Evolutionary conservation across 352 stramenopile genomes (phyloP).

Genomic region (Pelagophyceae sp.): DNA sequence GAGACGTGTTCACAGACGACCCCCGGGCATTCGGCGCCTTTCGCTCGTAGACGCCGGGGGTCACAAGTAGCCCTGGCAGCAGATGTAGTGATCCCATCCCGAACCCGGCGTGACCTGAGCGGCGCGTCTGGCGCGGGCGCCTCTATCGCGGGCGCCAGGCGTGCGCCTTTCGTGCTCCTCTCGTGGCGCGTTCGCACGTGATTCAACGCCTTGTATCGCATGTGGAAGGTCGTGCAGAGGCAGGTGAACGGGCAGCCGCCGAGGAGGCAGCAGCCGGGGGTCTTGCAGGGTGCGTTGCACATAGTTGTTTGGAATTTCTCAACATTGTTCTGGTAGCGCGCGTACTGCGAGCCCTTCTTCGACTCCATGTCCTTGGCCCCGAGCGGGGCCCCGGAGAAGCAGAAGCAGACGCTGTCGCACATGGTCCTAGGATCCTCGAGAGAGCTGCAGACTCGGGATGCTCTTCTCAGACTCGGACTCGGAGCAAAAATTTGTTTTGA

Average conservation of each 20-base stretch:
- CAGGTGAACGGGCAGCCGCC: slow-evolving; percentile 62
- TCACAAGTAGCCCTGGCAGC: slow-evolving; percentile 84
- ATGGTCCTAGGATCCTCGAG: too few relatives aligned
- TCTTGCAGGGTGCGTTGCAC: slow-evolving; percentile 62
- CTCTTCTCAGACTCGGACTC: too few relatives aligned
- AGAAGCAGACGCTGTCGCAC: slow-evolving; percentile 28
- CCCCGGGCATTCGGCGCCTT: too few relatives aligned
- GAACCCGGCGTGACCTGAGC: slow-evolving; percentile 38
- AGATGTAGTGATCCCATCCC: slow-evolving; percentile 81
- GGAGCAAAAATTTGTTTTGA: too few relatives aligned
- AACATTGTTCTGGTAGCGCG: slow-evolving; percentile 47
- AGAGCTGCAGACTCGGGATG: too few relatives aligned
- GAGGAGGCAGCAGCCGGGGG: slow-evolving; percentile 40
- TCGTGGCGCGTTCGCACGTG: too few relatives aligned
- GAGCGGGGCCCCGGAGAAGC: slow-evolving; percentile 40
- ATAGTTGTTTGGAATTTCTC: slow-evolving; percentile 70
- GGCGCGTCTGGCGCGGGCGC: slow-evolving; percentile 15
- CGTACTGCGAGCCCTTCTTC: slow-evolving; percentile 33
- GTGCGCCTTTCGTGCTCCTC: too few relatives aligned
- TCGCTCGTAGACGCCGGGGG: too few relatives aligned
- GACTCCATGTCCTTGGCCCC: slow-evolving; percentile 39
- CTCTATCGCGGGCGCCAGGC: neutral
- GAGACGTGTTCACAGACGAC: too few relatives aligned
- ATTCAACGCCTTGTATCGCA: slow-evolving; percentile 77
- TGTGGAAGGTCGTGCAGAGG: slow-evolving; percentile 73